Conservation (phyloP, 257 asterid species). For the Orobanche coerulescens region DNA sequence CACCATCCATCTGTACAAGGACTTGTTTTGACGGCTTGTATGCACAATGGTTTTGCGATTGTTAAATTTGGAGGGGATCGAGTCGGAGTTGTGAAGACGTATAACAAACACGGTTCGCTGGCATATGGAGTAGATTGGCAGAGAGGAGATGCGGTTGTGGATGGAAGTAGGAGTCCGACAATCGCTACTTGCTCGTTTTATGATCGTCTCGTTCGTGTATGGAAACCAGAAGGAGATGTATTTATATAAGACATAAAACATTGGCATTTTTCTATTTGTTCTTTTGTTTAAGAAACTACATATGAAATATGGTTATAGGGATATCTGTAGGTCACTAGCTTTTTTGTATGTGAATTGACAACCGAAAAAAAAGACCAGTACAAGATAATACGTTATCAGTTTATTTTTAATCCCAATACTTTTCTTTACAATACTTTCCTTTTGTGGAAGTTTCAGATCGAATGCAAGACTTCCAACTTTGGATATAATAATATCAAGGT, state of each 20-base stretch:
- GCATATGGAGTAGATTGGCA: constrained; percentile 99
- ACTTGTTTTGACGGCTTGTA: constrained; percentile 70
- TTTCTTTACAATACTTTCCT: no score
- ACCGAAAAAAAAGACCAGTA: no score
- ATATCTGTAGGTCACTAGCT: no score
- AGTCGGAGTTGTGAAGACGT: constrained; percentile 46
- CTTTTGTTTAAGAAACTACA: not conserved
- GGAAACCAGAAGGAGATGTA: constrained; percentile 39
- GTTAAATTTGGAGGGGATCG: constrained; percentile 35
- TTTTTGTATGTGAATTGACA: no score
- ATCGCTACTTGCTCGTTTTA: constrained; percentile 92
- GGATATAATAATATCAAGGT: no score
- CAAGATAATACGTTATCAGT: no score
- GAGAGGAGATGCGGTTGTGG: constrained; percentile 31
- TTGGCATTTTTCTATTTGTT: not conserved
- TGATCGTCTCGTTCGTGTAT: constrained; percentile 63
- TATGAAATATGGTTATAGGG: not conserved
- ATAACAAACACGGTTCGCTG: constrained; percentile 60
- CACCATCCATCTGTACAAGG: constrained; percentile 56
- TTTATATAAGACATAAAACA: constrained; percentile 14
- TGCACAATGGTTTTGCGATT: constrained; percentile 86
- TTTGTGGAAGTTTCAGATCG: no score
- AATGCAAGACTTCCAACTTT: no score
- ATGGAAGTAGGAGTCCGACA: constrained; percentile 31
- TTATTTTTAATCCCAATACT: no score